Conservation (phyloP, 2,329 filamentous ascomycete species). For the Bipolaris zeicola region DNA sequence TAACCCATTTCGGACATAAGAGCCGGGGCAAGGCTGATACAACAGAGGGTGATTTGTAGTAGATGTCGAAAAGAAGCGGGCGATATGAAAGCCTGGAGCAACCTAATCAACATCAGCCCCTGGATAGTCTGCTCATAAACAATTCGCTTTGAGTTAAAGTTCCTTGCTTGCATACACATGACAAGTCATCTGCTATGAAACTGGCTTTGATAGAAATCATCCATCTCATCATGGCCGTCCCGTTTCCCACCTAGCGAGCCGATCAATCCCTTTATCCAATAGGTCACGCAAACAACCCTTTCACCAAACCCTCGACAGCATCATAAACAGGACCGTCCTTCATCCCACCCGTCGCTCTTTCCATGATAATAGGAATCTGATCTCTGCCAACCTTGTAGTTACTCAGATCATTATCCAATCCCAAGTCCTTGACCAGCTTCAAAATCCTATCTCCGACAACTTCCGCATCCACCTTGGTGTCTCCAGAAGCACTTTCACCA, state of each 20-base stretch:
- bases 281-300: constrained; percentile 45
- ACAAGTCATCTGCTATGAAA: no score
- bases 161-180: no score
- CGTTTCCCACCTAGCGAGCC: neutral
- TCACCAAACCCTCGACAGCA: constrained; percentile 52
- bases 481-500: constrained; percentile 46
- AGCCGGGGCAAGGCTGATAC: no score
- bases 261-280: neutral
- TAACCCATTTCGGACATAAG: neutral
- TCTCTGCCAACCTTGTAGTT: constrained; percentile 53
- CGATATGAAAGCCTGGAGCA: no score
- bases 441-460: constrained; percentile 54
- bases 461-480: constrained; percentile 52
- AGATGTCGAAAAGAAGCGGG: no score
- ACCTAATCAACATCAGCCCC: no score
- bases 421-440: constrained; percentile 52
- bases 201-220: no score
- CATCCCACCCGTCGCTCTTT: constrained; percentile 51
- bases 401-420: constrained; percentile 53
- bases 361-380: constrained; percentile 51
- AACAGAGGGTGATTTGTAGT: no score
- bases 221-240: neutral
- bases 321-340: constrained; percentile 53
- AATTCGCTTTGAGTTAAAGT: no score
- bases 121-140: no score